Conservation (phyloP, 1,284 basidiomycete species). For the Ceratobasidium sp. region DNA sequence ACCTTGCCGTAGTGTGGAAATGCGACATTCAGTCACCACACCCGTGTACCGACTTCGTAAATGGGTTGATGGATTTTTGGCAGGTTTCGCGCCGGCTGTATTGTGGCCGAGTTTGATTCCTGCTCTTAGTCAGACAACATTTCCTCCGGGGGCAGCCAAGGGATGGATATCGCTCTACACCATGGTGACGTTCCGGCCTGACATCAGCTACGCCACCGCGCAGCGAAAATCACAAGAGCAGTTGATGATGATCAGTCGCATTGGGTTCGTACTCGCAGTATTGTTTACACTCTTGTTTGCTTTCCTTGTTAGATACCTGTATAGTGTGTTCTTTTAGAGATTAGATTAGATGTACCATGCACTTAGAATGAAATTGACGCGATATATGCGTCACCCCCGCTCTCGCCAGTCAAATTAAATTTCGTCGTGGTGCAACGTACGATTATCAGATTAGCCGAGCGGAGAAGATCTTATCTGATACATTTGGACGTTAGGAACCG, state of each 20-base stretch:
- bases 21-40: conserved; percentile 91
- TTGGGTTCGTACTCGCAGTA: neutral
- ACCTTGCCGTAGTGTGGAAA: conserved; percentile 72
- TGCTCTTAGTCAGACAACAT: conserved; percentile 41
- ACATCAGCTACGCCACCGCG: conserved; percentile 85
- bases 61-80: conserved; percentile 68
- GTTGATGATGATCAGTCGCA: conserved; percentile 44
- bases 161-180: conserved; percentile 95
- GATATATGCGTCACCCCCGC: neutral
- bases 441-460: conserved; percentile 26
- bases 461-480: neutral
- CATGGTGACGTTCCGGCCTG: conserved; percentile 96
- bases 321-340: neutral
- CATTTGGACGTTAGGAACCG: conserved; percentile 4
- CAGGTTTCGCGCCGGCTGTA: conserved; percentile 41
- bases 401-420: neutral
- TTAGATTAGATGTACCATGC: conserved; percentile 13
- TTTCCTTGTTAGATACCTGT: conserved; percentile 8
- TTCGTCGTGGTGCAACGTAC: neutral
- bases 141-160: conserved; percentile 56
- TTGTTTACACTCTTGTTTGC: conserved; percentile 7
- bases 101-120: conserved; percentile 39
- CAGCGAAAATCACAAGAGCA: conserved; percentile 68
- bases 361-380: no score
- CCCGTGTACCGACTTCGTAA: conserved; percentile 82